Conservation (phyloP, 176 grass and related monocot genomes). For the Coix lacrymajobi region DNA sequence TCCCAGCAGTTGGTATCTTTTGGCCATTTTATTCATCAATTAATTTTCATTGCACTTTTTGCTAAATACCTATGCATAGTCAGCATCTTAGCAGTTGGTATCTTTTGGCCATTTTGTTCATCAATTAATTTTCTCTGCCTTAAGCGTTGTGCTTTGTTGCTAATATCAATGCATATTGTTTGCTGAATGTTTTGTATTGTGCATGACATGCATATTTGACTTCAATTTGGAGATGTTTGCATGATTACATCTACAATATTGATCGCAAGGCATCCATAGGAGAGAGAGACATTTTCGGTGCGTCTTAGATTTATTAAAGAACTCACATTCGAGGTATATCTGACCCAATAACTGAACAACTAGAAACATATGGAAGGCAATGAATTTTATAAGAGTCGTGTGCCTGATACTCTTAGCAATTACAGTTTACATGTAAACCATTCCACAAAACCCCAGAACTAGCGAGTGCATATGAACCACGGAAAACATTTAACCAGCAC, state of each 20-base stretch:
- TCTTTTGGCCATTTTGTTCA: background rate
- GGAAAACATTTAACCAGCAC: background rate
- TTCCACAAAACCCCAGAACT: background rate
- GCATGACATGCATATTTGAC: background rate
- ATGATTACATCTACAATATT: background rate
- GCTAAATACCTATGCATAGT: background rate
- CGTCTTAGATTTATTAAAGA: background rate
- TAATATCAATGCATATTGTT: background rate
- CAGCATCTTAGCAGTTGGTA: background rate
- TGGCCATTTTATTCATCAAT: background rate
- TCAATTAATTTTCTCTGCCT: background rate
- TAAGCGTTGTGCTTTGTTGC: background rate
- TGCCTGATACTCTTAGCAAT: background rate
- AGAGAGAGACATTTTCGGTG: background rate
- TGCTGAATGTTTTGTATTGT: background rate
- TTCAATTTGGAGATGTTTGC: background rate
- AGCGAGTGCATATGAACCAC: background rate
- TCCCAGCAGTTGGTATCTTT: background rate
- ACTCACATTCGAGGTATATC: background rate
- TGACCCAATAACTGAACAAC: background rate
- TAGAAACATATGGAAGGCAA: background rate
- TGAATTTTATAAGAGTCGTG: background rate
- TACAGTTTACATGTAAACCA: background rate
- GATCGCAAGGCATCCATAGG: background rate
- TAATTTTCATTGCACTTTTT: conserved; percentile 6